These are phyloP conservation scores for Waltergamsia citrina DNA, from an alignment of 2,329 filamentous ascomycete species.

Conservation along the genomic window DNA sequence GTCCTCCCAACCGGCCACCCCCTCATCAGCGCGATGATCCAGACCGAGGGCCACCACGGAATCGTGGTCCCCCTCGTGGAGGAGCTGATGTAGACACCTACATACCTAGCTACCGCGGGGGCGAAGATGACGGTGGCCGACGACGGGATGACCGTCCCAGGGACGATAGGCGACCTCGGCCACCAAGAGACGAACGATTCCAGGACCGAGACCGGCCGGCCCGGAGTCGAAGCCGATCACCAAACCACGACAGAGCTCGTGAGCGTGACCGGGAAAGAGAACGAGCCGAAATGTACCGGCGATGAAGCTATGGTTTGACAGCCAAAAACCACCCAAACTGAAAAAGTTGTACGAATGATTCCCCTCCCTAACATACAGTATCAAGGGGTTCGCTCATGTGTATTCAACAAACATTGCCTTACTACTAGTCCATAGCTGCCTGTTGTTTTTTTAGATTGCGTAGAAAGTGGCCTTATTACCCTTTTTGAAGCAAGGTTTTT, in stretches of 20 bases:
- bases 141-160: conserved; percentile 16
- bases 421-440: too few relatives aligned
- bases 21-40: conserved; percentile 20
- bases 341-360: too few relatives aligned
- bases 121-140: conserved; percentile 20
- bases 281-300: conserved; percentile 35
- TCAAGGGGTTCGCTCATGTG: too few relatives aligned
- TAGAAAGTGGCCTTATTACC: too few relatives aligned
- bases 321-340: too few relatives aligned
- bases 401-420: too few relatives aligned
- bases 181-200: conserved; percentile 25
- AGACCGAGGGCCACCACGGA: conserved; percentile 28
- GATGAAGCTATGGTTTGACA: conserved; percentile 28
- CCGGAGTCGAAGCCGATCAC: conserved; percentile 29
- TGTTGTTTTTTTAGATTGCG: too few relatives aligned
- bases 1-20: conserved; percentile 30
- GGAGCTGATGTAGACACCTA: conserved; percentile 37
- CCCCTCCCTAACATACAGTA: too few relatives aligned
- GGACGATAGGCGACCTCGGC: conserved; percentile 17
- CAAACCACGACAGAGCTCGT: conserved; percentile 25
- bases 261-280: conserved; percentile 34
- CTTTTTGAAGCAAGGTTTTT: too few relatives aligned
- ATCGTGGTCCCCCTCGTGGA: conserved; percentile 15
- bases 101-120: conserved; percentile 35
- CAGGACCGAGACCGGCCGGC: conserved; percentile 29